These are phyloP conservation scores for Alternaria novae-zelandiae DNA, from an alignment of 2,329 filamentous ascomycete genomes.

Conservation along the genomic window DNA sequence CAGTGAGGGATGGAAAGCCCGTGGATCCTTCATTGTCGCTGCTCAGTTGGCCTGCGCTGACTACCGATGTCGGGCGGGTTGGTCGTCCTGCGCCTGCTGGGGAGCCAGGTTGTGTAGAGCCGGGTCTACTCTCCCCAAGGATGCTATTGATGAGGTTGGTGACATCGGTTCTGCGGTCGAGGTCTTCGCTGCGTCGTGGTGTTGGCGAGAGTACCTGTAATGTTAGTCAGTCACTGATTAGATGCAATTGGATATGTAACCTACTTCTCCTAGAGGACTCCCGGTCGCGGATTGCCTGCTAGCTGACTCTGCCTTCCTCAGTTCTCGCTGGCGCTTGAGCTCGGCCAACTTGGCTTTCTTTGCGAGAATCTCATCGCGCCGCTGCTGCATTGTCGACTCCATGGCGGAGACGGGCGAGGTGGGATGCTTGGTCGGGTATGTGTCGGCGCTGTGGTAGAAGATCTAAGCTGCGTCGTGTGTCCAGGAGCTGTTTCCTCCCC, in stretches of 20 bases:
- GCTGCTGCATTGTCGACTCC: conserved; percentile 71
- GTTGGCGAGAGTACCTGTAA: conserved; percentile 71
- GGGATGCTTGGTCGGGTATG: conserved; percentile 1
- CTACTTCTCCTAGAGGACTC: conserved; percentile 73
- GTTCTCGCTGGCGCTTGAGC: conserved; percentile 89
- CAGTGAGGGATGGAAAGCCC: conserved; percentile 19
- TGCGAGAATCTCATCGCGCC: conserved; percentile 92
- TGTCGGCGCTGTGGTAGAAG: neutral
- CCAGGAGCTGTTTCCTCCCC: neutral
- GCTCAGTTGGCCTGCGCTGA: conserved; percentile 82
- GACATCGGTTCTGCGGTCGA: conserved; percentile 70
- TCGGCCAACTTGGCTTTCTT: conserved; percentile 98
- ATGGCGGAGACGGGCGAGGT: conserved; percentile 23
- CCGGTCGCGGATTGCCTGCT: conserved; percentile 68
- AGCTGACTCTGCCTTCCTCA: conserved; percentile 75
- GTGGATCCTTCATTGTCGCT: conserved; percentile 63
- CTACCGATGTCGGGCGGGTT: conserved; percentile 84
- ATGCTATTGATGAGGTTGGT: conserved; percentile 85
- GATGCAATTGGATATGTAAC: neutral
- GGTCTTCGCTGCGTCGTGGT: conserved; percentile 68
- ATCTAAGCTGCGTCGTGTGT: neutral
- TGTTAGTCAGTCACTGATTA: conserved; percentile 14
- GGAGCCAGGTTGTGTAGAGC: conserved; percentile 66
- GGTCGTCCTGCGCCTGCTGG: conserved; percentile 55
- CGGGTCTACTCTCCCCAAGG: conserved; percentile 77